phyloP scores from a whole-genome alignment of 2,329 filamentous ascomycete species.

The Sporothrix pseudoabietina region DNA sequence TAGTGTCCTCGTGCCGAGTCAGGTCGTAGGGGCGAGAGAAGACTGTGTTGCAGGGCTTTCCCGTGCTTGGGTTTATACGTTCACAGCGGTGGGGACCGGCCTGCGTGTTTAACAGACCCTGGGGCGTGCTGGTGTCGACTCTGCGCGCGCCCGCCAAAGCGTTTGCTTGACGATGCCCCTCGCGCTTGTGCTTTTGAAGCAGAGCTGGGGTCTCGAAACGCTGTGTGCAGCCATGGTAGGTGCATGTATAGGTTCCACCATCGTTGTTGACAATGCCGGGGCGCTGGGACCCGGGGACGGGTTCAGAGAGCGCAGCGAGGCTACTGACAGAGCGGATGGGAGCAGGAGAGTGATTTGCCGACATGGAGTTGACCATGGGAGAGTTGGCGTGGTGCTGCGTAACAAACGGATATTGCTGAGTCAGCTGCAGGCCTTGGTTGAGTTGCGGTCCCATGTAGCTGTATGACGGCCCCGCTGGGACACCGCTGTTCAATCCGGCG shows the following conservation, averaged over 20 bases:
- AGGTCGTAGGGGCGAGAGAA: conserved; percentile 97
- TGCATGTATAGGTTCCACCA: conserved; percentile 91
- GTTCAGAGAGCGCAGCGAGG: conserved; percentile 36
- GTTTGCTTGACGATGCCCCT: conserved; percentile 80
- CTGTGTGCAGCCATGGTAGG: conserved; percentile 84
- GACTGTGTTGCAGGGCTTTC: conserved; percentile 89
- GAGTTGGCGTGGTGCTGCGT: conserved; percentile 32
- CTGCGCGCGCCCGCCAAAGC: conserved; percentile 47
- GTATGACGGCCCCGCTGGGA: conserved; percentile 34
- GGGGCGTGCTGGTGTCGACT: conserved; percentile 47
- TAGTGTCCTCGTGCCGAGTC: conserved; percentile 94
- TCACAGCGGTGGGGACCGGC: conserved; percentile 92
- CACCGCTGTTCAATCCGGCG: conserved; percentile 32
- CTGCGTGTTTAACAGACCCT: conserved; percentile 74
- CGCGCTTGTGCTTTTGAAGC: conserved; percentile 93
- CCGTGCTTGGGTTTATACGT: conserved; percentile 89
- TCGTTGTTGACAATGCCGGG: conserved; percentile 71
- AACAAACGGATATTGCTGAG: conserved; percentile 57
- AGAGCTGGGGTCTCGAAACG: conserved; percentile 86
- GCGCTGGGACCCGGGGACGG: conserved; percentile 43
- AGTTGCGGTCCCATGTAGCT: conserved; percentile 43
- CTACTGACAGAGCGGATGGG: conserved; percentile 38
- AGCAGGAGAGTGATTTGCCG: conserved; percentile 23
- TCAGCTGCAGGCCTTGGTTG: conserved; percentile 46
- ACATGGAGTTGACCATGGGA: background rate